Evolutionary conservation across 2,329 filamentous ascomycete species (phyloP).

Genomic region (Pyrenochaeta sp.): DNA sequence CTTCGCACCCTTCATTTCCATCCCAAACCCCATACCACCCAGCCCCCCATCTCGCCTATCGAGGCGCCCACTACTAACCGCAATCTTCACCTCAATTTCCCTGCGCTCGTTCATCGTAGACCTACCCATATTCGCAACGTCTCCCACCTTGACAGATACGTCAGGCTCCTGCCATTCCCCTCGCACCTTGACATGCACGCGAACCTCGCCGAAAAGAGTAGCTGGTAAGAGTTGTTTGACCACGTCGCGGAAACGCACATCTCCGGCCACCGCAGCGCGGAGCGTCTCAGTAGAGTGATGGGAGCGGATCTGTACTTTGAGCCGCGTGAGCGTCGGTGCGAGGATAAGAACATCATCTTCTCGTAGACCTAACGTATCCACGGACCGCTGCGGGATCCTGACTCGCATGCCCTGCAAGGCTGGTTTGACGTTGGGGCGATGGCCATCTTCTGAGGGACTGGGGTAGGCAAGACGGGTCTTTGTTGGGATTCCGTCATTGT

Average conservation of each 20-base stretch:
- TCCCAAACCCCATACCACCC: neutral
- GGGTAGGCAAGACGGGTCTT: neutral
- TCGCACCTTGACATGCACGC: slow-evolving; percentile 10
- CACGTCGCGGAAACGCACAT: slow-evolving; percentile 22
- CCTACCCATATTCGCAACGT: slow-evolving; percentile 10
- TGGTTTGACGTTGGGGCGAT: neutral
- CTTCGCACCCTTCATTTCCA: neutral
- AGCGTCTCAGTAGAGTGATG: slow-evolving; percentile 1
- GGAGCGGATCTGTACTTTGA: slow-evolving; percentile 7
- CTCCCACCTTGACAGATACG: slow-evolving; percentile 4
- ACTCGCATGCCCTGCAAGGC: neutral
- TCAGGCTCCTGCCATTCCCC: slow-evolving; percentile 21
- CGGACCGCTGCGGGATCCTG: neutral
- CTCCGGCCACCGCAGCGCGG: slow-evolving; percentile 11
- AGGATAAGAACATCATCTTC: slow-evolving; percentile 15
- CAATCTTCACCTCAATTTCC: slow-evolving; percentile 18
- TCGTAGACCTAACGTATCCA: neutral
- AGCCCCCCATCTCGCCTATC: neutral
- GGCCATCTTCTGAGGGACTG: neutral
- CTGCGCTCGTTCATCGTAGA: slow-evolving; percentile 4
- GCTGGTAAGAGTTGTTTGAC: slow-evolving; percentile 14
- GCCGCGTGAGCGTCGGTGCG: slow-evolving; percentile 4
- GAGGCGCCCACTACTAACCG: neutral
- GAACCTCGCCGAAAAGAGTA: neutral
- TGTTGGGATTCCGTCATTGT: neutral